Evolutionary conservation across 2,329 filamentous ascomycete genomes (phyloP).

Genomic region (Colletotrichum graminicola): DNA sequence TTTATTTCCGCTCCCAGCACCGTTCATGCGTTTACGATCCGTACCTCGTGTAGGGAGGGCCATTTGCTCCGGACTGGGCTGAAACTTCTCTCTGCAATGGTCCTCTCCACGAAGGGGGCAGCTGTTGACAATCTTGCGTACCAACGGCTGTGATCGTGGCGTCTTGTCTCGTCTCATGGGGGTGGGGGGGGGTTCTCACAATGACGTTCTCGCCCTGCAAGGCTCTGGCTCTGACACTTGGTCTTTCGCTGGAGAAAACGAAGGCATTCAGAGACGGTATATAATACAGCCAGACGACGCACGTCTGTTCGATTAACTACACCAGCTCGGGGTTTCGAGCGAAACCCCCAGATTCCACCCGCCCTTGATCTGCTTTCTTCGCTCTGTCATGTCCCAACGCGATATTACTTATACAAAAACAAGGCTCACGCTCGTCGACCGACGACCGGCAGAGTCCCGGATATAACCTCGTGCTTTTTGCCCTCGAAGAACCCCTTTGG

Average conservation of each 20-base stretch:
- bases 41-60: neutral
- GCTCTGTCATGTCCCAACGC: neutral
- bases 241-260: neutral
- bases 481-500: slow-evolving; percentile 1
- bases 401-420: slow-evolving; percentile 18
- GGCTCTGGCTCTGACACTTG: neutral
- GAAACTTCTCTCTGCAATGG: neutral
- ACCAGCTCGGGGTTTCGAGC: neutral
- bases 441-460: slow-evolving; percentile 3
- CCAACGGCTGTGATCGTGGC: neutral
- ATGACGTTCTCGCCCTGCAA: neutral
- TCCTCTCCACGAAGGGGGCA: neutral
- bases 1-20: neutral
- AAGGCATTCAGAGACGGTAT: slow-evolving; percentile 5
- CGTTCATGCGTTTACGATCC: neutral
- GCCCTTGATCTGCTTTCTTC: neutral
- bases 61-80: neutral
- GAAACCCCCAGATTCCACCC: neutral
- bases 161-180: neutral
- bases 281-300: neutral
- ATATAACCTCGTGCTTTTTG: slow-evolving; percentile 23
- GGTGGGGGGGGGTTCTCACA: neutral
- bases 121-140: neutral
- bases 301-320: neutral
- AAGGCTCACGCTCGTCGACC: neutral